Evolutionary conservation across 129 eudicot genomes (phyloP).

Genomic region (Lactuca sativa): DNA sequence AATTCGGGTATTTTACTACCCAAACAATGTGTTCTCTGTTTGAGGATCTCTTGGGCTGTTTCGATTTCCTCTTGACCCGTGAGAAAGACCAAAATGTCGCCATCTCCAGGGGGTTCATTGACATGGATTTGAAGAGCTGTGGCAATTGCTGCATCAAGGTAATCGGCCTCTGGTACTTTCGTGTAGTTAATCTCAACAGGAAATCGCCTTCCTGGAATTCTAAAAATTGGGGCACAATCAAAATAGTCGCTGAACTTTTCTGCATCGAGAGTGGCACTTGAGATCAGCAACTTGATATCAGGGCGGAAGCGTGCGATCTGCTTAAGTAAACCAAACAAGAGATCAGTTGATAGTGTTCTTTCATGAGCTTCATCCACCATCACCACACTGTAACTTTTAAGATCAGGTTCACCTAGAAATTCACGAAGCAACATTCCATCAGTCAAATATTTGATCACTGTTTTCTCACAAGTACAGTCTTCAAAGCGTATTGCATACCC

Average conservation of each 20-base stretch:
- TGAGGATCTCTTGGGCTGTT: constrained; percentile 86
- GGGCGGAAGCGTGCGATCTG: constrained; percentile 93
- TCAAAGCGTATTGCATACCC: constrained; percentile 54
- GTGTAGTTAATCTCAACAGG: constrained; percentile 94
- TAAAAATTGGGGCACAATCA: constrained; percentile 93
- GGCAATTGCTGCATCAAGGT: constrained; percentile 91
- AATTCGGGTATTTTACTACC: constrained; percentile 94
- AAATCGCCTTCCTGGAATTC: constrained; percentile 86
- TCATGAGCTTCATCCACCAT: constrained; percentile 99
- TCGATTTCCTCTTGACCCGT: constrained; percentile 98
- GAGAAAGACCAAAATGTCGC: constrained; percentile 76
- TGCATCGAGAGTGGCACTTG: constrained; percentile 96
- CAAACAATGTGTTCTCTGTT: constrained; percentile 81
- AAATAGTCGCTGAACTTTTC: constrained; percentile 94
- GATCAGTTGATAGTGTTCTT: constrained; percentile 88
- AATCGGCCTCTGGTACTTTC: constrained; percentile 96
- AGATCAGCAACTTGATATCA: constrained; percentile 83
- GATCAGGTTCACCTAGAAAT: constrained; percentile 52
- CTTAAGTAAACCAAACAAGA: constrained; percentile 91
- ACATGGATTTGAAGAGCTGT: constrained; percentile 92
- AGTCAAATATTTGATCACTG: constrained; percentile 54
- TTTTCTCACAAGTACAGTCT: constrained; percentile 53
- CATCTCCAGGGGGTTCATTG: constrained; percentile 82
- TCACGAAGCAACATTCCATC: constrained; percentile 57
- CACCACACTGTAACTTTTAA: constrained; percentile 66